These are phyloP conservation scores for Clonostachys sp. DNA, from an alignment of 2,329 filamentous ascomycete genomes.

Conservation along the genomic window DNA sequence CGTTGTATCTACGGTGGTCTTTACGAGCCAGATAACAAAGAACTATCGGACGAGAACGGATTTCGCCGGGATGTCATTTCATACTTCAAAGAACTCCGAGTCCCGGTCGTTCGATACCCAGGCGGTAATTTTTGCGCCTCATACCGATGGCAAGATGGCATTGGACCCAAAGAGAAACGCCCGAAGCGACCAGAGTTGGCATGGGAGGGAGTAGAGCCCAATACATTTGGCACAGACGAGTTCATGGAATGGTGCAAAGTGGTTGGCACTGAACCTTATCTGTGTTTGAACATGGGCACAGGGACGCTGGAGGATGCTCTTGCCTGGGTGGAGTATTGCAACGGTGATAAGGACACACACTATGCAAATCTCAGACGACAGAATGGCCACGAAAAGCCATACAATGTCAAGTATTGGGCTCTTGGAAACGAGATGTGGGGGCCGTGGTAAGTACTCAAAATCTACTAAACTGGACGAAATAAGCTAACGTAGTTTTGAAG, in stretches of 20 bases:
- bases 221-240: constrained; percentile 81
- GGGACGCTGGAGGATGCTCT: constrained; percentile 30
- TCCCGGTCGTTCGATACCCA: constrained; percentile 76
- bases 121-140: constrained; percentile 83
- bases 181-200: constrained; percentile 64
- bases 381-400: constrained; percentile 72
- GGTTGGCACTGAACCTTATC: constrained; percentile 72
- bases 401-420: constrained; percentile 78
- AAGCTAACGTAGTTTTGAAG: no score
- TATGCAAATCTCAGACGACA: constrained; percentile 76
- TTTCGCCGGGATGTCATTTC: constrained; percentile 76
- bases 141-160: constrained; percentile 80
- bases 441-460: constrained; percentile 47
- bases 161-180: constrained; percentile 68
- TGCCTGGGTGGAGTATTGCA: constrained; percentile 87
- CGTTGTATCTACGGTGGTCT: constrained; percentile 85
- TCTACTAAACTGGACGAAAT: no score
- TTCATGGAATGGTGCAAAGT: constrained; percentile 77
- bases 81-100: constrained; percentile 67
- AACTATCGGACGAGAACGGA: constrained; percentile 66
- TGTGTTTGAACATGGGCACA: constrained; percentile 79
- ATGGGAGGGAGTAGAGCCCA: constrained; percentile 73
- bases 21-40: constrained; percentile 68
- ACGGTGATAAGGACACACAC: constrained; percentile 68
- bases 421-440: constrained; percentile 73